Base-by-base conservation (phyloP, 1,139 yeast genomes). In the Kodamaea alishanica region DNA sequence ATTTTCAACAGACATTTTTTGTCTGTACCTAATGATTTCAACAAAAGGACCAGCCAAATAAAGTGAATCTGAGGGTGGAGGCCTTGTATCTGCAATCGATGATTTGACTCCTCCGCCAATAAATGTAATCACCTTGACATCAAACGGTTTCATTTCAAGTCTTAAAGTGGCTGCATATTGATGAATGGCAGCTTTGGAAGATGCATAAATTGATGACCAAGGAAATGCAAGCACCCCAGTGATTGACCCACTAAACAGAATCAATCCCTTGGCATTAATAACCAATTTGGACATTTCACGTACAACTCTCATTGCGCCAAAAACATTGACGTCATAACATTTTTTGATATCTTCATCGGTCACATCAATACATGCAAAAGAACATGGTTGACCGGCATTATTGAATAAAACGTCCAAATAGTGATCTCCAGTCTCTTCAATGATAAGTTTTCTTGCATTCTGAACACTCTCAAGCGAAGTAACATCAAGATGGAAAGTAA, bases 181-280 rank as follows among this genome's bases (percentile, higher is more conserved):
- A 52, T 83, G 87, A 39, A 86, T 75, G 1, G 94, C 94, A 2
- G 94, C 88, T 54, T 86, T 86, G 1, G 84, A 61, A 2, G 90
- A 72, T n/a, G 81, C 71, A 55, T 86, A 86, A 22, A 79, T 70
- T 12, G 84, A 65, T 1, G 84, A 78, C 59, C 81, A 84, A 10
- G 94, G 95, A 62, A 84, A 79, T 5, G 87, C 81, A 9, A 75
- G 60, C 24, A 79, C 45, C 2, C 86, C 94, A 11, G 86, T 77
- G 4, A 82, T 62, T 2, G 90, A 82, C 1, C 94, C 92, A 0
- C 92, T 84, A 55, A 84, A 83, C 1, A 84, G 80, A 47, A 86
- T 73, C 0, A 80, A 75, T 5, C 95, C 95, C 51, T 81, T 73
- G 2, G 86, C 81, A 32, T 74, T 75, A 43, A 85, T 82, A 11